Conservation (phyloP, 257 asterid species). For the Solanum appendiculatum region DNA sequence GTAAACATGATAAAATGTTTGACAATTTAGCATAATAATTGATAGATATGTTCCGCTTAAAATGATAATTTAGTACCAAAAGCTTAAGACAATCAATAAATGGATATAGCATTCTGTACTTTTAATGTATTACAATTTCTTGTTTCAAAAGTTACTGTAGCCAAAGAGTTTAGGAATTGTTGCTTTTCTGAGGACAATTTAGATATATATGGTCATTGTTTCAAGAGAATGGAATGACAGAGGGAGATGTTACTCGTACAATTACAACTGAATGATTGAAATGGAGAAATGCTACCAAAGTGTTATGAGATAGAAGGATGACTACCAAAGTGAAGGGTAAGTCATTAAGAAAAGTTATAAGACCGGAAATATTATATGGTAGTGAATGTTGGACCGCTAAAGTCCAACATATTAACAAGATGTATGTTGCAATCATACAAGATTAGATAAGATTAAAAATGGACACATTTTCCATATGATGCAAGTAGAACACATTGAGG, state of each 20-base stretch:
- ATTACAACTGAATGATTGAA: background rate
- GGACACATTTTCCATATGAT: background rate
- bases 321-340: background rate
- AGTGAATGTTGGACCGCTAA: background rate
- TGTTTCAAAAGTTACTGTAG: background rate
- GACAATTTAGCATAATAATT: background rate
- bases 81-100: background rate
- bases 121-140: background rate
- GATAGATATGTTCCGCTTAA: background rate
- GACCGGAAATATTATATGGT: background rate
- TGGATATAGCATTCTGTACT: background rate
- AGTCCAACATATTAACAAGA: background rate
- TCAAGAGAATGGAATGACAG: background rate
- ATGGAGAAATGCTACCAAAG: background rate
- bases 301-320: background rate
- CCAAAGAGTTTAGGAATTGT: background rate
- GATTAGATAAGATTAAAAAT: background rate
- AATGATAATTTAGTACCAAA: background rate
- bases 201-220: background rate
- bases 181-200: background rate
- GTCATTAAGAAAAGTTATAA: background rate
- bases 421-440: background rate
- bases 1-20: background rate
- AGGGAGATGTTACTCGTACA: background rate
- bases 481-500: background rate